Evolutionary conservation across 164 flowering plant species (phyloP).

Genomic region (Houttuynia cordata): DNA sequence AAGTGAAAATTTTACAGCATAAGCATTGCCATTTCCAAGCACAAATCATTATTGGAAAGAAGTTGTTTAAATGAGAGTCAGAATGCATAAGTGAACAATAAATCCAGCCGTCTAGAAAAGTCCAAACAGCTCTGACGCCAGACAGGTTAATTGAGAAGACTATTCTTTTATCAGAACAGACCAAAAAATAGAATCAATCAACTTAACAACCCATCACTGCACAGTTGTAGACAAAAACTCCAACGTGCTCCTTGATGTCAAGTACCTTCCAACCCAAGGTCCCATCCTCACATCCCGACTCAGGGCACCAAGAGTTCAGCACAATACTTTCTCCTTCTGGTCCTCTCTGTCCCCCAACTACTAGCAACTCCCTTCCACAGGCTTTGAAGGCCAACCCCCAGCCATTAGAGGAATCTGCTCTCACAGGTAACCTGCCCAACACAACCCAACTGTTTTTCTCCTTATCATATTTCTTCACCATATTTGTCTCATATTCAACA

Average conservation of each 20-base stretch:
- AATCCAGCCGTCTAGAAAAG: no score
- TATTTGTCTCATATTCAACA: constrained; percentile 24
- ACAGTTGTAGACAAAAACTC: constrained; percentile 30
- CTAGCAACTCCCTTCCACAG: constrained; percentile 26
- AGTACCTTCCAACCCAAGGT: constrained; percentile 24
- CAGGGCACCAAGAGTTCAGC: constrained; percentile 29
- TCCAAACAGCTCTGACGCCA: no score
- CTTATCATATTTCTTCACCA: constrained; percentile 32
- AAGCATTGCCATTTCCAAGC: no score
- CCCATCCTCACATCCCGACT: constrained; percentile 15
- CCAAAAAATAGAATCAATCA: no score
- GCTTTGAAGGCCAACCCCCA: constrained; percentile 40
- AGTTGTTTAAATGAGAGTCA: neutral
- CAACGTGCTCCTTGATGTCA: constrained; percentile 16
- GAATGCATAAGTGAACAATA: neutral
- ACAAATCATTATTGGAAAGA: neutral
- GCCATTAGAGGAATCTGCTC: constrained; percentile 28
- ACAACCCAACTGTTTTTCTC: constrained; percentile 17
- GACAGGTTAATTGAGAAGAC: no score
- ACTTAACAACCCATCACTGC: constrained; percentile 33
- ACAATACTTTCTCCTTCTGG: constrained; percentile 20
- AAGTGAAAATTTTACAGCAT: no score
- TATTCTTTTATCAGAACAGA: no score
- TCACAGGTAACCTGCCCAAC: constrained; percentile 23
- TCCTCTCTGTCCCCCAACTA: constrained; percentile 32